Conservation (phyloP, 1,139 yeast species). For the Candida neerlandica region DNA sequence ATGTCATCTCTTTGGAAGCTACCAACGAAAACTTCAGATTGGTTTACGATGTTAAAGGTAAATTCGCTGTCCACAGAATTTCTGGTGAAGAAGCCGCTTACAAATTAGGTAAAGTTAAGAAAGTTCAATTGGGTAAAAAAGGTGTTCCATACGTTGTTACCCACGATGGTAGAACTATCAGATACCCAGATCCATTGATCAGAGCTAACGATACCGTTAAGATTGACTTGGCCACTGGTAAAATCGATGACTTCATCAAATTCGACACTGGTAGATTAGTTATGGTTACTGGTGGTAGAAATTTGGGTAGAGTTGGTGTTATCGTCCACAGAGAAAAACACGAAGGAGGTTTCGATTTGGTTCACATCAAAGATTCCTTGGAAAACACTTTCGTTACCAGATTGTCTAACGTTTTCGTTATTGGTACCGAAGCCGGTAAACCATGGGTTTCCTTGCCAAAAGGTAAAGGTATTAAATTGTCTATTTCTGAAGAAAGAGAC, state of each 20-base stretch:
- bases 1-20: conserved; percentile 94
- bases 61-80: conserved; percentile 99
- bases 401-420: conserved; percentile 93
- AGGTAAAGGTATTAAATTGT: conserved; percentile 99
- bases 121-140: conserved; percentile 97
- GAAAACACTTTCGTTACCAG: conserved; percentile 99
- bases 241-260: conserved; percentile 87
- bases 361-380: conserved; percentile 95
- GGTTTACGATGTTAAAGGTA: conserved; percentile 97
- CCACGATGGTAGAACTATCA: conserved; percentile 99
- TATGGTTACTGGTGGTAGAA: conserved; percentile 99
- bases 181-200: conserved; percentile 98
- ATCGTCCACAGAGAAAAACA: conserved; percentile 98
- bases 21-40: conserved; percentile 99
- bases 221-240: conserved; percentile 94
- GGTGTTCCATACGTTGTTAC: conserved; percentile 98
- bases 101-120: conserved; percentile 97
- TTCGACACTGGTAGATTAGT: conserved; percentile 95
- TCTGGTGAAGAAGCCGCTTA: conserved; percentile 97
- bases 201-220: conserved; percentile 97
- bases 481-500: conserved; percentile 99
- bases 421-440: conserved; percentile 93
- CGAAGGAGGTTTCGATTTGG: conserved; percentile 99
- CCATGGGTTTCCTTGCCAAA: conserved; percentile 98
- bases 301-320: conserved; percentile 99